Conservation (phyloP, 73 alveolate genomes). For the Symbiodinium pilosum region DNA sequence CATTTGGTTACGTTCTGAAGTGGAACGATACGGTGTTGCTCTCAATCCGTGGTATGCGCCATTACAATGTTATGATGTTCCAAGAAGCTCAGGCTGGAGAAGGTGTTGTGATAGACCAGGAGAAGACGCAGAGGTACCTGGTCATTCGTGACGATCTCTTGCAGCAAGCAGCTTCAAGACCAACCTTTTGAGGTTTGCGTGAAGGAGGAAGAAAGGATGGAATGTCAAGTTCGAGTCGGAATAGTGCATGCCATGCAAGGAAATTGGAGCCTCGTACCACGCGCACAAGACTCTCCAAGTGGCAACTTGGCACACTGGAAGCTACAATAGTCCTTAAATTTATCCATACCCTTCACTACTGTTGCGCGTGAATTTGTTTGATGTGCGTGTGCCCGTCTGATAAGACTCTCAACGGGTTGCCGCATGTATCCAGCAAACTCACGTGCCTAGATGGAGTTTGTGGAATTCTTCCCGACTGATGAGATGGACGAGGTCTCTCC, state of each 20-base stretch:
- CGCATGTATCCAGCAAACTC: neutral
- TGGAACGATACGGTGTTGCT: slow-evolving; percentile 30
- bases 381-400: too few species aligned
- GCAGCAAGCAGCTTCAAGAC: neutral
- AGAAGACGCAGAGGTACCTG: slow-evolving; percentile 50
- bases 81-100: slow-evolving; percentile 85
- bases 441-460: slow-evolving; percentile 36
- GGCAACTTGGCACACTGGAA: slow-evolving; percentile 21
- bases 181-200: too few species aligned
- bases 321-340: too few species aligned
- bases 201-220: too few species aligned
- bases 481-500: slow-evolving; percentile 95
- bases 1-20: slow-evolving; percentile 87
- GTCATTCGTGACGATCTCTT: slow-evolving; percentile 51
- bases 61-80: too few species aligned
- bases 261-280: slow-evolving; percentile 54
- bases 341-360: neutral
- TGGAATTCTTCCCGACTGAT: slow-evolving; percentile 69
- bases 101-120: slow-evolving; percentile 86
- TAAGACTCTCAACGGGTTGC: too few species aligned
- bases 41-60: too few species aligned
- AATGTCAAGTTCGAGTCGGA: neutral
- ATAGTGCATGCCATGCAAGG: neutral
- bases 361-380: too few species aligned
- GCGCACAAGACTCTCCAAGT: slow-evolving; percentile 47